phyloP scores from a whole-genome alignment of 83 land plant genomes.

The Picea mariana region DNA sequence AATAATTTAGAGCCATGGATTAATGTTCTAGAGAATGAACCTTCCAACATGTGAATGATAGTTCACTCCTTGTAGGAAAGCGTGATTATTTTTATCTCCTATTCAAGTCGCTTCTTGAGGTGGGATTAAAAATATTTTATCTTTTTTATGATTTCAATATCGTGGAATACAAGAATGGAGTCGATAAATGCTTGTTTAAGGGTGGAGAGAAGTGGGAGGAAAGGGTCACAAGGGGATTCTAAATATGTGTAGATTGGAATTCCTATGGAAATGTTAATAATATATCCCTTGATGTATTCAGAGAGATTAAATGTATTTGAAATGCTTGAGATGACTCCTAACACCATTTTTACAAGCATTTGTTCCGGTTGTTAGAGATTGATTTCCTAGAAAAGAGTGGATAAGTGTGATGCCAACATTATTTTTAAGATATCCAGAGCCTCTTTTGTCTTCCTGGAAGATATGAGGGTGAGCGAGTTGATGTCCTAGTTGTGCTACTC shows the following conservation, averaged over 20 bases:
- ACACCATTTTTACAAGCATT: not conserved
- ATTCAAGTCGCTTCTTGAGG: not conserved
- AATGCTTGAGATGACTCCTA: not conserved
- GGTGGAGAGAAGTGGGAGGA: too few relatives aligned
- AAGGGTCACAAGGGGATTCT: too few relatives aligned
- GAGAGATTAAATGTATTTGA: not conserved
- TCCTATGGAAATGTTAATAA: not conserved
- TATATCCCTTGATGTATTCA: not conserved
- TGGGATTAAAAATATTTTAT: not conserved
- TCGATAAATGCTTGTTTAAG: not conserved
- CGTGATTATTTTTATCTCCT: not conserved
- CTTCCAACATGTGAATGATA: too few relatives aligned
- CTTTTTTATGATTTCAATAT: not conserved
- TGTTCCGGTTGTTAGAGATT: slow-evolving; percentile 72
- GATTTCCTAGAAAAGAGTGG: slow-evolving; percentile 64
- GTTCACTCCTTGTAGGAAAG: not conserved
- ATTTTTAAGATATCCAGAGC: slow-evolving; percentile 70
- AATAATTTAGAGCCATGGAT: too few relatives aligned
- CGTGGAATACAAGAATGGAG: not conserved
- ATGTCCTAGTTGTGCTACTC: slow-evolving; percentile 78
- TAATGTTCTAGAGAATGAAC: too few relatives aligned
- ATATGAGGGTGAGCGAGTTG: slow-evolving; percentile 72
- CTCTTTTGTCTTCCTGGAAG: slow-evolving; percentile 68
- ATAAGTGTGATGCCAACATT: slow-evolving; percentile 15
- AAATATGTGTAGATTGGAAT: too few relatives aligned